Evolutionary conservation across 305 asterid species (phyloP).

Genomic region (Fraxinus ornus): DNA sequence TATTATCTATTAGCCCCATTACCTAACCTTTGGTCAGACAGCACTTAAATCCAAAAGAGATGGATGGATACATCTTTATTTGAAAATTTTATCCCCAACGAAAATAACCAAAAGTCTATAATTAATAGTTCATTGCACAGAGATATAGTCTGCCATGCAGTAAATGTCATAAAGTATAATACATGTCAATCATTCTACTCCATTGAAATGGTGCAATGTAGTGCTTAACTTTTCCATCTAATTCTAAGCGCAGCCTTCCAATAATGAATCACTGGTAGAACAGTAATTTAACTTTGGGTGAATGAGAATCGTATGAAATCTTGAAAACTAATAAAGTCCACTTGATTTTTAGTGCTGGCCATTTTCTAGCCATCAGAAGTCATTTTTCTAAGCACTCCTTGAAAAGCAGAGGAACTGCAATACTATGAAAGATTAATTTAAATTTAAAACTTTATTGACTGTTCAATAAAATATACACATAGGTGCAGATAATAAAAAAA

Average conservation of each 20-base stretch:
- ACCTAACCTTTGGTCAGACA: not conserved
- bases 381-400: not conserved
- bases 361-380: not conserved
- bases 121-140: not conserved
- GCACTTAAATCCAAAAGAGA: not conserved
- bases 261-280: not conserved
- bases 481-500: not conserved
- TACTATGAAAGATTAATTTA: not conserved
- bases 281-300: not conserved
- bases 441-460: not conserved
- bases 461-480: not conserved
- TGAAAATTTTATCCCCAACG: not conserved
- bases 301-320: not conserved
- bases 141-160: not conserved
- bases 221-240: not conserved
- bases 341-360: not conserved
- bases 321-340: not conserved
- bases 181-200: not conserved
- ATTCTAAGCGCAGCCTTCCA: not conserved
- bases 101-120: not conserved
- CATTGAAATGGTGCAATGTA: not conserved
- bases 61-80: not conserved
- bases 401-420: constrained; percentile 7
- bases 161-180: not conserved
- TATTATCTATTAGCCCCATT: not conserved